These are phyloP conservation scores for Rhodotorula graminis DNA, from an alignment of 768 basidiomycete genomes.

Conservation along the genomic window DNA sequence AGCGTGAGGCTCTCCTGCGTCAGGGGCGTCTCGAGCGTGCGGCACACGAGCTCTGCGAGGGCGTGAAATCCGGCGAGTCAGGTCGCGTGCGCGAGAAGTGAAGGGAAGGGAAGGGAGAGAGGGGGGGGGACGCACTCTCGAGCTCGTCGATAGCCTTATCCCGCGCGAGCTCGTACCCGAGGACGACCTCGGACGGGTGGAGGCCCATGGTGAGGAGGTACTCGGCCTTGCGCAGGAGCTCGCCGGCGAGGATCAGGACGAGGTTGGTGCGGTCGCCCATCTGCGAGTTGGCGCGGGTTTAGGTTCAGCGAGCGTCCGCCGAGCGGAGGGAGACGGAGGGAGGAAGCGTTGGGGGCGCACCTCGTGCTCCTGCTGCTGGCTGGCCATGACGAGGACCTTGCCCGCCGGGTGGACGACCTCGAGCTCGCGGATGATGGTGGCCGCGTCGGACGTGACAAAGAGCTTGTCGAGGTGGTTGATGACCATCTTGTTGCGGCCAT, in stretches of 20 bases:
- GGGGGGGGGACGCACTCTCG: slow-evolving; percentile 62
- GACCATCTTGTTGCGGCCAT: slow-evolving; percentile 92
- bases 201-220: slow-evolving; percentile 90
- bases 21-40: slow-evolving; percentile 65
- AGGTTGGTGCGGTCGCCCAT: slow-evolving; percentile 97
- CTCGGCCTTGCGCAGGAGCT: slow-evolving; percentile 88
- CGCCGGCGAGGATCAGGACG: slow-evolving; percentile 90
- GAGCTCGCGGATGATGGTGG: slow-evolving; percentile 94
- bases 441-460: slow-evolving; percentile 97
- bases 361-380: slow-evolving; percentile 91
- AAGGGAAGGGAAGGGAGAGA: not conserved
- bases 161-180: slow-evolving; percentile 89
- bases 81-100: not conserved
- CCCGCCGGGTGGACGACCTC: slow-evolving; percentile 98
- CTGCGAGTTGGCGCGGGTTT: slow-evolving; percentile 50
- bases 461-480: slow-evolving; percentile 94
- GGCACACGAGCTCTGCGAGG: slow-evolving; percentile 59
- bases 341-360: slow-evolving; percentile 50
- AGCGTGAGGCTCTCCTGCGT: slow-evolving; percentile 64
- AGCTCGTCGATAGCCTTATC: slow-evolving; percentile 78
- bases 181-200: slow-evolving; percentile 90
- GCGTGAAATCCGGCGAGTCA: slow-evolving; percentile 10
- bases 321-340: too few species aligned
- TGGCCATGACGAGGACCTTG: slow-evolving; percentile 98
- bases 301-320: too few species aligned